Percentiles rank a stretch among this genome's conserved stretches.
Conservation (phyloP, 2,329 filamentous ascomycete species). For the Sclerotinia nivalis region DNA sequence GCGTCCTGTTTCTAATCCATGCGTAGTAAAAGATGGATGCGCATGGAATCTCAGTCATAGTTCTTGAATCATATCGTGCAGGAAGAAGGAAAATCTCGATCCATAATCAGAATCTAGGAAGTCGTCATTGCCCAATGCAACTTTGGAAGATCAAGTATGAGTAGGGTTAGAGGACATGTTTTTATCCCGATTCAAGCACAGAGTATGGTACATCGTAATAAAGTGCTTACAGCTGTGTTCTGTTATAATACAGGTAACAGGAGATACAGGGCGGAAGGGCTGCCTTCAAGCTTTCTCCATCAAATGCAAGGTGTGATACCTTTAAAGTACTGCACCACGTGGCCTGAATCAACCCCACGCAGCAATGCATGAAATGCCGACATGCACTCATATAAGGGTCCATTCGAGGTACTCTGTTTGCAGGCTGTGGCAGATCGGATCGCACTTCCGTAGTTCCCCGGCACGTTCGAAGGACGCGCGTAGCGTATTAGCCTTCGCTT, state of each 20-base stretch:
- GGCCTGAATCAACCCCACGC: not conserved
- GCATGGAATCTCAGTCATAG: not conserved
- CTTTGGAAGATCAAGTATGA: not conserved
- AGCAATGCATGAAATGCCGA: slow-evolving; percentile 20
- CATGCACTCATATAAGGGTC: not conserved
- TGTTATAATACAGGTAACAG: not conserved
- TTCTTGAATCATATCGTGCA: not conserved
- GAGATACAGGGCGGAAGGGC: not conserved
- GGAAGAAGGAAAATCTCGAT: not conserved
- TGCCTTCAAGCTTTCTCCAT: not conserved
- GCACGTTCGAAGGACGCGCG: not conserved
- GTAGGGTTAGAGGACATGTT: not conserved
- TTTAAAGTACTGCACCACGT: slow-evolving; percentile 15
- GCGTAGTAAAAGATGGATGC: not conserved
- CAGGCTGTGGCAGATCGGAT: slow-evolving; percentile 14
- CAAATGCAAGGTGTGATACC: slow-evolving; percentile 17
- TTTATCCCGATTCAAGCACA: slow-evolving; percentile 6
- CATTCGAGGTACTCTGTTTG: not conserved
- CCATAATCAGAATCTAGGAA: not conserved
- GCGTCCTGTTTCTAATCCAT: slow-evolving; percentile 2
- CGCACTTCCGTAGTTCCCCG: slow-evolving; percentile 10
- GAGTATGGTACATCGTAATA: not conserved
- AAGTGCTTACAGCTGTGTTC: slow-evolving; percentile 20
- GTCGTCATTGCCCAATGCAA: not conserved
- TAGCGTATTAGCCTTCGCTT: slow-evolving; percentile 17